Conservation (phyloP, 176 grass and related monocot species). For the Cenchrus purpureus region DNA sequence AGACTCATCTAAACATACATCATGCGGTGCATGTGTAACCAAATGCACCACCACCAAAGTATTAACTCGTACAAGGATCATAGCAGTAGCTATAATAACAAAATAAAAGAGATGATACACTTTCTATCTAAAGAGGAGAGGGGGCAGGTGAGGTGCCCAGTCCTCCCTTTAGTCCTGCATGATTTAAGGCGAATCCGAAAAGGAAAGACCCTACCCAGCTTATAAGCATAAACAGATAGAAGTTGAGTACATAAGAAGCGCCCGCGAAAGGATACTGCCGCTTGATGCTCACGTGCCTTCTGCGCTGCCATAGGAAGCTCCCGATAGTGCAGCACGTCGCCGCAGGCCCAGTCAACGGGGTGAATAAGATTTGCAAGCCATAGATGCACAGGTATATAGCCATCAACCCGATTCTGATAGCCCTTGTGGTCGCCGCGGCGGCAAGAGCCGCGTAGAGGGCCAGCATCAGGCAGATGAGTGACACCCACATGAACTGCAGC, state of each 20-base stretch:
- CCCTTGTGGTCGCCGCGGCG: background rate
- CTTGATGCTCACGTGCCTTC: background rate
- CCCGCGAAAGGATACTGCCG: background rate
- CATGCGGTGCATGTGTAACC: too few species aligned
- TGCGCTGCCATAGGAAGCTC: background rate
- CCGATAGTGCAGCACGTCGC: background rate
- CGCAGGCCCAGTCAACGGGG: background rate
- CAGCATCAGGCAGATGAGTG: conserved; percentile 14
- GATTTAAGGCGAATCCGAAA: too few species aligned
- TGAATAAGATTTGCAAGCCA: rapidly evolving
- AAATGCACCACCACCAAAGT: too few species aligned
- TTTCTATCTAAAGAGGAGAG: too few species aligned
- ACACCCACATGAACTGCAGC: background rate
- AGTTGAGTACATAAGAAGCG: background rate
- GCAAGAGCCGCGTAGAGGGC: background rate
- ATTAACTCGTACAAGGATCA: too few species aligned
- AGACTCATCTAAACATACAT: too few species aligned
- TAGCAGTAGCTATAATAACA: too few species aligned
- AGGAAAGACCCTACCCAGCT: too few species aligned
- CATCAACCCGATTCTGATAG: rapidly evolving
- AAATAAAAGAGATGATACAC: too few species aligned
- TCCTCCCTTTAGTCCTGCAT: too few species aligned
- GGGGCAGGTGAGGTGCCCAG: too few species aligned
- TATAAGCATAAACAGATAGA: too few species aligned
- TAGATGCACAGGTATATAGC: background rate